These are phyloP conservation scores for Dioscorea dumetorum DNA, from an alignment of 106 monocot species.

Conservation along the genomic window DNA sequence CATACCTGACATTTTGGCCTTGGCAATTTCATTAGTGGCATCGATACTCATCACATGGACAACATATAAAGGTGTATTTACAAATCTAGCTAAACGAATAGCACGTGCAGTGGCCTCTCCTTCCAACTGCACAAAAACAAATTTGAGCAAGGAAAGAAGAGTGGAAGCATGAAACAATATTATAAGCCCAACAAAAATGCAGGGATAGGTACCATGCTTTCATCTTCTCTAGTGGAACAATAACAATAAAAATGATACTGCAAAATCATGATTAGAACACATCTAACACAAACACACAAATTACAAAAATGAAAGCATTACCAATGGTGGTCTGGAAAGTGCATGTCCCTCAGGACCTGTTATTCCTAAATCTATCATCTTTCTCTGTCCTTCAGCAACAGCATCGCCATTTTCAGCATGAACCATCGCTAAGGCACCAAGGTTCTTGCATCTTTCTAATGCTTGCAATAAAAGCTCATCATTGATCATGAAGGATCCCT, in stretches of 20 bases:
- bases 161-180: no score
- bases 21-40: slow-evolving; percentile 96
- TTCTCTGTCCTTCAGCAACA: slow-evolving; percentile 86
- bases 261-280: background rate
- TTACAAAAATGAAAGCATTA: slow-evolving; percentile 24
- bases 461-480: slow-evolving; percentile 88
- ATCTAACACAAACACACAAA: slow-evolving; percentile 19
- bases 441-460: slow-evolving; percentile 81
- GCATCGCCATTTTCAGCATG: slow-evolving; percentile 99
- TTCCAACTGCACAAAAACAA: slow-evolving; percentile 71
- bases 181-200: no score
- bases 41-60: slow-evolving; percentile 99
- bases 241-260: background rate
- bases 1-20: slow-evolving; percentile 75
- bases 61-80: slow-evolving; percentile 89
- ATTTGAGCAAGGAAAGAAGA: no score
- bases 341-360: slow-evolving; percentile 96
- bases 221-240: background rate
- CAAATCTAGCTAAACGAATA: slow-evolving; percentile 84
- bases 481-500: slow-evolving; percentile 85
- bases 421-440: slow-evolving; percentile 95
- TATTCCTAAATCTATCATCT: slow-evolving; percentile 90
- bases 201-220: no score
- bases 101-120: slow-evolving; percentile 95
- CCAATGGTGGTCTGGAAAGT: slow-evolving; percentile 93